Percentiles rank a stretch among this genome's conserved stretches.
These are phyloP conservation scores for Phytopythium mirpurense DNA, from an alignment of 352 stramenopile species.

Conservation along the genomic window DNA sequence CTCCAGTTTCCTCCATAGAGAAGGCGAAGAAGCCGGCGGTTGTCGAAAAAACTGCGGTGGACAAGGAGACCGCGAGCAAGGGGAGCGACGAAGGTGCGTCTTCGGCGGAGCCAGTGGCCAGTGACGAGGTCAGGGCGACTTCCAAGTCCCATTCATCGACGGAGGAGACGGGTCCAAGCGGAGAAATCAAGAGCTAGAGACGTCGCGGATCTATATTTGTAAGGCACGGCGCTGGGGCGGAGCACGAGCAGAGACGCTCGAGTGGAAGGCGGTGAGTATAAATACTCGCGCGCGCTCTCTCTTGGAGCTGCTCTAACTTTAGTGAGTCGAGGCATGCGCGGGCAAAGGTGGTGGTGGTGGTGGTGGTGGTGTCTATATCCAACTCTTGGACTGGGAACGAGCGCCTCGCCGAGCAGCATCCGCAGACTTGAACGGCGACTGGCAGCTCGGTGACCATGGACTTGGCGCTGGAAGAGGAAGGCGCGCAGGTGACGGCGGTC, in stretches of 20 bases:
- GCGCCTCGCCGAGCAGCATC: too few species aligned
- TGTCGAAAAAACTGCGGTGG: not conserved
- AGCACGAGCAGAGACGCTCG: not conserved
- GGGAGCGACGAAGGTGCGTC: not conserved
- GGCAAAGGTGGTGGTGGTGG: too few species aligned
- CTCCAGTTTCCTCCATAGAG: not conserved
- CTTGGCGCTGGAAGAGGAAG: slow-evolving; percentile 75
- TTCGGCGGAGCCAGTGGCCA: not conserved
- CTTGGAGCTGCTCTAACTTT: slow-evolving; percentile 2
- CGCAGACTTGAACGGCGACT: not conserved
- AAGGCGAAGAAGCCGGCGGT: not conserved
- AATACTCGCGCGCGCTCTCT: slow-evolving; percentile 1
- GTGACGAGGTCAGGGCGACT: not conserved
- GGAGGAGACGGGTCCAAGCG: not conserved
- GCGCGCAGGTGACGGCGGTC: slow-evolving; percentile 71
- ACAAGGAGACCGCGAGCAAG: not conserved
- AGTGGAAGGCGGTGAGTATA: not conserved
- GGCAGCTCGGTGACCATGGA: slow-evolving; percentile 36
- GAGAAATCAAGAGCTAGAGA: not conserved
- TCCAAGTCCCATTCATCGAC: not conserved
- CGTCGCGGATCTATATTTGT: slow-evolving; percentile 5
- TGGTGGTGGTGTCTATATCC: not conserved
- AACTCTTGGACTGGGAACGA: too few species aligned
- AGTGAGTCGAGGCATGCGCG: not conserved
- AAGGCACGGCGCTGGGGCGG: not conserved